Base-by-base conservation (phyloP, 2,329 filamentous ascomycete genomes). In the Epichloe elymi region DNA sequence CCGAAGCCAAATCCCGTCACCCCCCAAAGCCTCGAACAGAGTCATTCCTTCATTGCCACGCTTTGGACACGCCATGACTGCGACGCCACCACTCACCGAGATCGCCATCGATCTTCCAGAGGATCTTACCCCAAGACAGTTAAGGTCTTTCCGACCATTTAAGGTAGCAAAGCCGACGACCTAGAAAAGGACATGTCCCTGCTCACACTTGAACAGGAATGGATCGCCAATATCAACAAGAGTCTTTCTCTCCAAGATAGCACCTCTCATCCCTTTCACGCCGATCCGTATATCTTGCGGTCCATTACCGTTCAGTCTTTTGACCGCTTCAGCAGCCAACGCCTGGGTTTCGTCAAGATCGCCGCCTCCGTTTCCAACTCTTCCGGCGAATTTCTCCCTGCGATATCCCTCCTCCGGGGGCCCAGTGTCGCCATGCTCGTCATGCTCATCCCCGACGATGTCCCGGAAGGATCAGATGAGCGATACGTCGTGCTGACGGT, bases 371-470 rank as follows among this genome's bases (percentile, higher is more conserved):
- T 82, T 1, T 63, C 65, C 53, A 82, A 79, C 57, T 51, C 55
- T 1, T 64, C 65, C 0, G 72, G 71, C 50, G 74, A 79, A 55
- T 61, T 57, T 1, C 68, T 83, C 0, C 77, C 79, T 0, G 78
- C 75, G 4, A 67, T 67, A 2, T 68, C 79, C 0, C 76, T 83
- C 53, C 68, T 83, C 2, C 73, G 80, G 38, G 80, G 80, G 0
- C 73, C 77, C n/a, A 76, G 73, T 58, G 79, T 83, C 42, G 79
- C 72, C 23, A 78, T 83, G 73, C 70, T 83, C 8, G 70, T 80
- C 30, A 70, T 79, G 58, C 69, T 79, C 7, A 57, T 76, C 7
- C 78, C 78, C 0, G 73, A 79, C 46, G 76, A 80, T 58, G 63
- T 58, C 1, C 47, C 60, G 5, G 50, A 55, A 15, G 61, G 58